Evolutionary conservation across 768 basidiomycete genomes (phyloP).

Genomic region (Podaxis sp.): DNA sequence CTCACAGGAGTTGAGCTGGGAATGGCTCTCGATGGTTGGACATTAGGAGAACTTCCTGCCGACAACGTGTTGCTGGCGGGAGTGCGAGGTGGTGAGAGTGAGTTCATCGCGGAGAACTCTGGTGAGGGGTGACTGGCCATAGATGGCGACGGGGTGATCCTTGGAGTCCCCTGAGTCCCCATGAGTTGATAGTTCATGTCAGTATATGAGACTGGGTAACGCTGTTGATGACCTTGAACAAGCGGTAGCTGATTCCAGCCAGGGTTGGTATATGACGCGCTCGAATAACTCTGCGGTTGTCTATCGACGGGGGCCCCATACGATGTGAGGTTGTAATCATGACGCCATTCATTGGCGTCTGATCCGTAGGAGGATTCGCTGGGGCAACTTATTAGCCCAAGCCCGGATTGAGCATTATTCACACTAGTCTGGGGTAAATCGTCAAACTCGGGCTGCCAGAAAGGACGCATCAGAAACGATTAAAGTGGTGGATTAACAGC

Average conservation of each 20-base stretch:
- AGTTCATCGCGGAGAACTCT: not conserved
- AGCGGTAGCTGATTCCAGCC: conserved; percentile 1
- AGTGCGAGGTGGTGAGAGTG: conserved; percentile 8
- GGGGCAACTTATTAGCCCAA: not conserved
- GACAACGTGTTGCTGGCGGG: conserved; percentile 5
- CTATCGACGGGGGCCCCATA: not conserved
- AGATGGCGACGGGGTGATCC: not conserved
- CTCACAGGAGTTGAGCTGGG: conserved; percentile 6
- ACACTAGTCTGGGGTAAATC: not conserved
- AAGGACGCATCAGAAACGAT: not conserved
- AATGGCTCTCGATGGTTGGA: conserved; percentile 9
- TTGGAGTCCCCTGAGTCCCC: not conserved
- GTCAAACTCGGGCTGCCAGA: conserved; percentile 1
- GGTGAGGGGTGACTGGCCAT: not conserved
- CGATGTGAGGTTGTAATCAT: not conserved
- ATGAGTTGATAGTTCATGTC: not conserved
- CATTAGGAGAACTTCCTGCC: conserved; percentile 9
- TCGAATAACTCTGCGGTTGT: not conserved
- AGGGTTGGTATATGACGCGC: not conserved
- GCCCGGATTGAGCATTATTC: not conserved
- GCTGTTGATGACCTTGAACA: not conserved
- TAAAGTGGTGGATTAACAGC: not conserved
- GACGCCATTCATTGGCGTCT: conserved; percentile 4
- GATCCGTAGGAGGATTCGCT: conserved; percentile 10
- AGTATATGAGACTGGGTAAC: conserved; percentile 4